A percentile compares a stretch with the other conserved stretches of the same genome.
Evolutionary conservation across 176 grass and related monocot species (phyloP).

Genomic region (Cocos nucifera): DNA sequence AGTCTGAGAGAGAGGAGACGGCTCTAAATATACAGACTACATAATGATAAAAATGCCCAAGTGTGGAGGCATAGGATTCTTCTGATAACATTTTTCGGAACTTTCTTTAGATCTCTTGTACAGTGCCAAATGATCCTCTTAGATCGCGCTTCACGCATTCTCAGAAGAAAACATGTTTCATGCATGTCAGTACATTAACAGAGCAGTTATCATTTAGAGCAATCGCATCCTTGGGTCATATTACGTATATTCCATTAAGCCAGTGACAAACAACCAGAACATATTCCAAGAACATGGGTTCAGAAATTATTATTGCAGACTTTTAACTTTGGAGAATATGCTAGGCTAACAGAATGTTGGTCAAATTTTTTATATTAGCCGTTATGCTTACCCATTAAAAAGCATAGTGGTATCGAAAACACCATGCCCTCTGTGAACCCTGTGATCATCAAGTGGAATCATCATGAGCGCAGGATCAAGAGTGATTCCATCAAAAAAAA

Average conservation of each 20-base stretch:
- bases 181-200: not conserved
- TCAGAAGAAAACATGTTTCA: not conserved
- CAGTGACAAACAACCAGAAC: not conserved
- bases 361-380: no score
- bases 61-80: constrained; percentile 3
- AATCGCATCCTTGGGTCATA: no score
- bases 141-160: not conserved
- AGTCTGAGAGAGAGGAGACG: not conserved
- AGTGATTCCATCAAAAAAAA: constrained; percentile 50
- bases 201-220: not conserved
- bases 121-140: not conserved
- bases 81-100: not conserved
- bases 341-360: no score
- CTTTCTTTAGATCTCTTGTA: not conserved
- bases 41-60: no score
- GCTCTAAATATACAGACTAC: not conserved
- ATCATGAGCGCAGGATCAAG: constrained; percentile 70
- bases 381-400: constrained; percentile 41
- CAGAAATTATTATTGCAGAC: not conserved
- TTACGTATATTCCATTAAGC: no score
- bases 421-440: constrained; percentile 83
- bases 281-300: not conserved
- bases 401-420: constrained; percentile 94
- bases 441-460: constrained; percentile 78
- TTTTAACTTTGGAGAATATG: no score